These are phyloP conservation scores for Glutinoglossum americanum DNA, from an alignment of 495 filamentous ascomycete genomes.

Conservation along the genomic window DNA sequence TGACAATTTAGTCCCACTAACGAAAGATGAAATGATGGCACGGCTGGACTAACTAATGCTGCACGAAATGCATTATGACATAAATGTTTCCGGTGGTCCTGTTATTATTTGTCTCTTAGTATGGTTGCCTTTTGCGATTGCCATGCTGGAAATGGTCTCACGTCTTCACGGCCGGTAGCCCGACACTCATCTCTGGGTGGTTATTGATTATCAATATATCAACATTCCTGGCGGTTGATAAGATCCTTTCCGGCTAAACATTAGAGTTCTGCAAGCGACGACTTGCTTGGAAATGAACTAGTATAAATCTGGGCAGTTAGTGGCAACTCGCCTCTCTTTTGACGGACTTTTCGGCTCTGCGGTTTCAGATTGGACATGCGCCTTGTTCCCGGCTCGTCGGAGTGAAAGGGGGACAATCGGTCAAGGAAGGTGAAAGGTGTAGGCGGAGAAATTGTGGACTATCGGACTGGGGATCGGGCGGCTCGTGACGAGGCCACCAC, in stretches of 20 bases:
- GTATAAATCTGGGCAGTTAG: neutral
- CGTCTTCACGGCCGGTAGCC: neutral
- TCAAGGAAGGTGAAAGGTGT: neutral
- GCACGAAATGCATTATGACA: conserved; percentile 1
- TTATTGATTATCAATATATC: neutral
- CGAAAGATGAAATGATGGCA: conserved; percentile 91
- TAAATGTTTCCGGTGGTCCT: conserved; percentile 1
- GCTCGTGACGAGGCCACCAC: neutral
- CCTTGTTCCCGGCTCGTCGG: neutral
- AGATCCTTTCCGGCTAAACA: neutral
- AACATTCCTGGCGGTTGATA: conserved; percentile 1
- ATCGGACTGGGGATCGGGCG: neutral
- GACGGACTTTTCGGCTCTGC: neutral
- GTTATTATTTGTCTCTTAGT: conserved; percentile 1
- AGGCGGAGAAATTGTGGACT: neutral
- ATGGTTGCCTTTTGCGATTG: conserved; percentile 2
- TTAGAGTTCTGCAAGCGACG: neutral
- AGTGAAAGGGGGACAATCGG: neutral
- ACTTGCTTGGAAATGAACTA: conserved; percentile 1
- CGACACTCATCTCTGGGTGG: neutral
- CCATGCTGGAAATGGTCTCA: conserved; percentile 2
- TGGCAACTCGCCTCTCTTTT: neutral
- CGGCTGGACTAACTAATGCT: conserved; percentile 60
- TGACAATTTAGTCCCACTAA: conserved; percentile 76
- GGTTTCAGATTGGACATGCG: neutral